Evolutionary conservation across 106 monocot species (phyloP), one percentile per base, ranked within the genome.

Genomic region (Acanthochlamys bracteata): DNA sequence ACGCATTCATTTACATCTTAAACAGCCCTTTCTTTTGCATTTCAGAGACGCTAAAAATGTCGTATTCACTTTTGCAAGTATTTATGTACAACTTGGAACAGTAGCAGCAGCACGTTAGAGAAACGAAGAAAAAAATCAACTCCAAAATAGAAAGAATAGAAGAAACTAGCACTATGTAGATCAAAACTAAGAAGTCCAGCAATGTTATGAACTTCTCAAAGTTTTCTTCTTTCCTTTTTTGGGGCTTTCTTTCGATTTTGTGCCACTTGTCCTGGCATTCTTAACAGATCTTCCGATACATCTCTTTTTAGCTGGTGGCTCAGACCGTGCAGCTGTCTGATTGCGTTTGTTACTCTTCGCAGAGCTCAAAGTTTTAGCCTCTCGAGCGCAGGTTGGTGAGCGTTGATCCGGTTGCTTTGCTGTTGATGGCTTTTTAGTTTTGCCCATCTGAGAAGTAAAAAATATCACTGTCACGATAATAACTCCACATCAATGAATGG

Each of bases 191-290:
- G 51, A 2, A 51, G 51, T 19, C 51, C 45, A 15, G 10, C n/a
- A 33, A 33, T 33, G 21, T 17, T 24, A 57, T 68, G 41, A 57
- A 23, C 55, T 24, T 22, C 56, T 55, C 2, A 24, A 40, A 23
- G 43, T 15, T 20, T 54, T 67, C 67, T 67, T 54, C 54, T 41
- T 67, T 13, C 56, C 67, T 41, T 41, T 54, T 19, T 40, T 56
- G 10, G 56, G 39, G 16, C 43, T 64, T 23, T 64, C 71, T n/a
- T 64, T 17, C 16, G 7, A 41, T 11, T 39, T 55, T 54, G 15
- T 42, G 24, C 20, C 51, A 53, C 61, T 52, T 15, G 27, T 39
- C 24, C 49, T 45, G 7, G 53, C 63, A 17, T 25, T 25, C 53
- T 71, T 71, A 11, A 33, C 55, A 23, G 71, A 39, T 20, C 55